phyloP scores from a whole-genome alignment of 164 flowering plant species.

The Dillenia suffruticosa region DNA sequence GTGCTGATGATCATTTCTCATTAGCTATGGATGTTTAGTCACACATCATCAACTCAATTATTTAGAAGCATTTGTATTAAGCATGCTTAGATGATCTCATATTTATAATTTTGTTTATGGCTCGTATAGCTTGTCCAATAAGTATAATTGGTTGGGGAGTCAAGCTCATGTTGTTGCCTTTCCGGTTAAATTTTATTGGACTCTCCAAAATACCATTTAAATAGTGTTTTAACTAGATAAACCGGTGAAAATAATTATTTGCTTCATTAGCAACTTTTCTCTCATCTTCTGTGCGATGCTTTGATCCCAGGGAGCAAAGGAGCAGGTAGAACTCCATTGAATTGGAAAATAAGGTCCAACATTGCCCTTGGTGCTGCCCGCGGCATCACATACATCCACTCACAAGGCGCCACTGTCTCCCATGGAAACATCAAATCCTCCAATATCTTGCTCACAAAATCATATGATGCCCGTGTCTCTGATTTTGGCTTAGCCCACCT shows the following conservation, averaged over 20 bases:
- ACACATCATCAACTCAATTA: no score
- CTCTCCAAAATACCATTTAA: background rate
- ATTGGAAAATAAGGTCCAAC: slow-evolving; percentile 63
- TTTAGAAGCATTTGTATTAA: no score
- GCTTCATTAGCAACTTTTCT: background rate
- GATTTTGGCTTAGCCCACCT: slow-evolving; percentile 78
- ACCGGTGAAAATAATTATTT: background rate
- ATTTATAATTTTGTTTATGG: no score
- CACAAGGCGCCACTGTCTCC: slow-evolving; percentile 48
- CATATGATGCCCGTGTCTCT: slow-evolving; percentile 57
- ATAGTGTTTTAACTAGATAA: background rate
- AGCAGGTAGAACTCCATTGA: slow-evolving; percentile 64
- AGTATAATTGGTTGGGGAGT: no score
- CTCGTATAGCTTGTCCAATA: no score
- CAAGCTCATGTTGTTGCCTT: background rate
- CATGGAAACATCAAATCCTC: slow-evolving; percentile 87
- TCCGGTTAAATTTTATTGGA: background rate
- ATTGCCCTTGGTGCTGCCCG: slow-evolving; percentile 81
- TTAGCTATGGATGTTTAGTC: no score
- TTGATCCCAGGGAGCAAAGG: slow-evolving; percentile 63
- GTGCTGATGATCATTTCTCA: no score
- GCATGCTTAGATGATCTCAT: no score
- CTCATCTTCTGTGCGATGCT: background rate
- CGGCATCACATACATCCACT: slow-evolving; percentile 67
- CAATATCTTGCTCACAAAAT: slow-evolving; percentile 66